A percentile compares a stretch with the other conserved stretches of the same genome.
Evolutionary conservation across 1,284 basidiomycete species (phyloP).

Genomic region (Ceratobasidium sp.): DNA sequence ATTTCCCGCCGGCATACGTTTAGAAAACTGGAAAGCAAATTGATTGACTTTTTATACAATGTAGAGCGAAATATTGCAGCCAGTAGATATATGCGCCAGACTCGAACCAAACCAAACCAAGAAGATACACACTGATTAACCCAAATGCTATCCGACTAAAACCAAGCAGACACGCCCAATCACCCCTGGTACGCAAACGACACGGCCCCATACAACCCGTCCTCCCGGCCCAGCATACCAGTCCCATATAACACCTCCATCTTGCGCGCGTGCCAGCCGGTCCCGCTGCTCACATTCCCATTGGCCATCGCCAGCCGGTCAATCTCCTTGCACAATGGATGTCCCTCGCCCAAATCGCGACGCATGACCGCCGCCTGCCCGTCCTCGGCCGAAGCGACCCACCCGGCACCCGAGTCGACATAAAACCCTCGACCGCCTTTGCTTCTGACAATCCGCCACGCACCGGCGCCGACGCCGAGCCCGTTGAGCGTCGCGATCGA

Average conservation of each 20-base stretch:
- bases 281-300: conserved; percentile 87
- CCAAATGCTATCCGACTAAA: conserved; percentile 10
- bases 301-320: conserved; percentile 81
- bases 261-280: conserved; percentile 96
- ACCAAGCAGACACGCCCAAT: conserved; percentile 49
- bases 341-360: conserved; percentile 69
- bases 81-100: conserved; percentile 13
- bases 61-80: background rate
- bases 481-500: conserved; percentile 76
- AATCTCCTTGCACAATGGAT: conserved; percentile 75
- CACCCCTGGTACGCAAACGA: conserved; percentile 90
- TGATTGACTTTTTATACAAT: conserved; percentile 12
- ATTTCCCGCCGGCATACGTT: too few relatives aligned
- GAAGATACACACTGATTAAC: background rate
- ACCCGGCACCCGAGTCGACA: conserved; percentile 87
- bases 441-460: conserved; percentile 89
- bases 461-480: conserved; percentile 77
- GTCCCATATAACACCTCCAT: conserved; percentile 95
- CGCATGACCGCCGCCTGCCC: conserved; percentile 58
- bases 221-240: conserved; percentile 91
- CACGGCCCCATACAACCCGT: conserved; percentile 92
- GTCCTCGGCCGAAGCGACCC: conserved; percentile 61
- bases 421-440: conserved; percentile 97
- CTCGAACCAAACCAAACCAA: background rate
- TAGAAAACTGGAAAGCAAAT: too few relatives aligned